A percentile compares a stretch with the other conserved stretches of the same genome.
These are phyloP conservation scores for Athelia psychrophila DNA, from an alignment of 1,284 basidiomycete species.

Conservation along the genomic window DNA sequence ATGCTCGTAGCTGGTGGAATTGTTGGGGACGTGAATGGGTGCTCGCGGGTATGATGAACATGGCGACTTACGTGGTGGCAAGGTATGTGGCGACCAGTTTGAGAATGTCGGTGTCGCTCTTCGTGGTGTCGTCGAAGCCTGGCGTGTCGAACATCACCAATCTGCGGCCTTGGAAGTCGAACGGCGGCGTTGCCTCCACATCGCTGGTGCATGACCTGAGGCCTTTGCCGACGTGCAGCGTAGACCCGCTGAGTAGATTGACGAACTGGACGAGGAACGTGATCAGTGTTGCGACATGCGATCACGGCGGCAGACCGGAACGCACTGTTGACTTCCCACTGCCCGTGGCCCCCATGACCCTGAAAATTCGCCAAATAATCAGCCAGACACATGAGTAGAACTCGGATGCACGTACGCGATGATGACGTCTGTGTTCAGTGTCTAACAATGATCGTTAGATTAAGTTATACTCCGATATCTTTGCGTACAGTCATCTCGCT, in stretches of 20 bases:
- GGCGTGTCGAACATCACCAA: conserved; percentile 33
- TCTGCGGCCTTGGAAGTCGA: conserved; percentile 22
- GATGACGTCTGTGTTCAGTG: no score
- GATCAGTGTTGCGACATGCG: background rate
- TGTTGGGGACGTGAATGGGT: conserved; percentile 3
- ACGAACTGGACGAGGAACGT: conserved; percentile 23
- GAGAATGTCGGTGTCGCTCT: conserved; percentile 34
- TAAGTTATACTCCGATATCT: no score
- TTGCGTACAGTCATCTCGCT: no score
- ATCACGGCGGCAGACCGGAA: conserved; percentile 6
- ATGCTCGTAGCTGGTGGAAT: conserved; percentile 32
- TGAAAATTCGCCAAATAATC: conserved; percentile 10
- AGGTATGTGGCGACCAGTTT: conserved; percentile 33
- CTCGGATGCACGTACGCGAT: no score
- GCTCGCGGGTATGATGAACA: background rate
- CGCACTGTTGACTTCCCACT: conserved; percentile 35
- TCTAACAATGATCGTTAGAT: no score
- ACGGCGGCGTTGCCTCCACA: conserved; percentile 27
- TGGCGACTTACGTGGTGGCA: conserved; percentile 23
- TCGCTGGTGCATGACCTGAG: conserved; percentile 34
- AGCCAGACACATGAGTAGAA: background rate
- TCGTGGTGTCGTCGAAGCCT: conserved; percentile 34
- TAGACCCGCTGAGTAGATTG: conserved; percentile 30
- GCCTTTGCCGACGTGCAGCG: conserved; percentile 24
- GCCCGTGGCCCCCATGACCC: conserved; percentile 30